Conservation (phyloP, 2,329 filamentous ascomycete species). For the Calonectria ilicicola region DNA sequence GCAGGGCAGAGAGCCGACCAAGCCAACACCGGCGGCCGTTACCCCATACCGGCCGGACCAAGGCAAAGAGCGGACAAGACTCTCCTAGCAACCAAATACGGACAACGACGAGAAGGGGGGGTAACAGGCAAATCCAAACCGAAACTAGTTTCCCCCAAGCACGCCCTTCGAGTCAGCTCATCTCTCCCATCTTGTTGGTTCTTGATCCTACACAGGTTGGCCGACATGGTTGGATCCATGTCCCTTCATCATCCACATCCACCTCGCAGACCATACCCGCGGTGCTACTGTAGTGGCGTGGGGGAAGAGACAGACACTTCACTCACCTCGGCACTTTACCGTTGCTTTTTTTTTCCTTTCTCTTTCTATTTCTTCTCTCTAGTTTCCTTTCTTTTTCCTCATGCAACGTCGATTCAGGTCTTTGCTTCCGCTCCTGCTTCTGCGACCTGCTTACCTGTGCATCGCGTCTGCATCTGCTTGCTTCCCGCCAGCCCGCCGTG, state of each 20-base stretch:
- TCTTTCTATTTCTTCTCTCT: background rate
- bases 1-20: background rate
- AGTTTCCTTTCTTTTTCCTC: background rate
- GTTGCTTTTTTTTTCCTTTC: background rate
- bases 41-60: background rate
- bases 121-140: slow-evolving; percentile 1
- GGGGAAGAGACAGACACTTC: background rate
- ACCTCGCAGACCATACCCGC: background rate
- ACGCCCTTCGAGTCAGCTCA: slow-evolving; percentile 13
- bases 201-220: background rate
- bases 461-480: background rate
- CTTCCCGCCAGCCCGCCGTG: background rate
- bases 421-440: background rate
- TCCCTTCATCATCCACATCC: background rate
- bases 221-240: slow-evolving; percentile 8
- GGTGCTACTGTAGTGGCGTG: slow-evolving; percentile 1
- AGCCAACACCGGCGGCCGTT: background rate
- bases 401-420: slow-evolving; percentile 8
- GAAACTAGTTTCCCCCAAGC: background rate
- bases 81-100: background rate
- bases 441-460: background rate
- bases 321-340: background rate
- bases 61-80: background rate
- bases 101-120: background rate
- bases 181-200: background rate